Conservation (phyloP, 2,329 filamentous ascomycete species). For the Aspergillus tubingensis region DNA sequence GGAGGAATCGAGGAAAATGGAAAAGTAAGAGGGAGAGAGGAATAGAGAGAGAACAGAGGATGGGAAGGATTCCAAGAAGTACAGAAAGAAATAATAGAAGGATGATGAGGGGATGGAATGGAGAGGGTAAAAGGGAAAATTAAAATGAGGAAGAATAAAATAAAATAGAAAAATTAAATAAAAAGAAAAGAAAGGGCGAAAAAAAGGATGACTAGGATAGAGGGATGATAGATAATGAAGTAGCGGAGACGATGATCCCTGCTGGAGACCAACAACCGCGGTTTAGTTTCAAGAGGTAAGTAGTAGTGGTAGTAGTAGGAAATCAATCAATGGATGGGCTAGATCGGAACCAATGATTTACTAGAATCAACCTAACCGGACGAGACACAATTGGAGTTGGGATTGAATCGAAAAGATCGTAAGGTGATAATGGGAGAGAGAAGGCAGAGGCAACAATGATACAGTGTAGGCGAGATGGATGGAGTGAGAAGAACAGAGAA, state of each 20-base stretch:
- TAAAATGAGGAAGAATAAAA: neutral
- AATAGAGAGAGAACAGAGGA: neutral
- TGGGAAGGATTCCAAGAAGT: neutral
- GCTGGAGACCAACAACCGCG: constrained; percentile 17
- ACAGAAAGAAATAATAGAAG: neutral
- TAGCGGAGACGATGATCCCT: constrained; percentile 20
- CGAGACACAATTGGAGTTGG: constrained; percentile 3
- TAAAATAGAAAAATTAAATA: constrained; percentile 8
- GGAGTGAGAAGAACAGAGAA: constrained; percentile 14
- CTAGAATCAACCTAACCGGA: neutral
- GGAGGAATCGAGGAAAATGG: constrained; percentile 4
- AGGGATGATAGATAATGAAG: constrained; percentile 12
- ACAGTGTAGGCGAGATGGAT: neutral
- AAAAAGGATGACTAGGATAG: constrained; percentile 5
- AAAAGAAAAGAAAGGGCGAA: neutral
- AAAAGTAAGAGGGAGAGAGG: neutral
- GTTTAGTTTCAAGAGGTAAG: constrained; percentile 11
- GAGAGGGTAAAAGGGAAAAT: constrained; percentile 1
- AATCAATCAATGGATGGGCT: neutral
- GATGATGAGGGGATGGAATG: constrained; percentile 7
- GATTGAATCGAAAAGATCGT: neutral
- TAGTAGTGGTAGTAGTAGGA: neutral
- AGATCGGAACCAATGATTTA: neutral
- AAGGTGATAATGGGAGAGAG: neutral
- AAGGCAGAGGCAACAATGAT: neutral